Evolutionary conservation across 2,329 filamentous ascomycete species (phyloP), one percentile per base, ranked within the genome.

Genomic region (Ophiostoma australiae): DNA sequence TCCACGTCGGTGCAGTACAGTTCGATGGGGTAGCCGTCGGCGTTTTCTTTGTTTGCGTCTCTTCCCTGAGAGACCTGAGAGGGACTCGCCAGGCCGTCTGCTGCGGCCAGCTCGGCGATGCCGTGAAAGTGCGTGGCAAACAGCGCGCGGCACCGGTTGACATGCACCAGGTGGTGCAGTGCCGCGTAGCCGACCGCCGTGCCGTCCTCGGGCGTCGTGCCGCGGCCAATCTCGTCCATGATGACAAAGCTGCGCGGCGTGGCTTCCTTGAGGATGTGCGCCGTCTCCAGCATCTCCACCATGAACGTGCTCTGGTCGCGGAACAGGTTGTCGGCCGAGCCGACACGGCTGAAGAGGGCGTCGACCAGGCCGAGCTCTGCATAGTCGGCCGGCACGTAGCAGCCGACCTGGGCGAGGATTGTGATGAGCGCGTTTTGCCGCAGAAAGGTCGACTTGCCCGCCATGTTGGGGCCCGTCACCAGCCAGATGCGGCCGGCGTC

Each of bases 261-360:
- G 0, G 95, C 94, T 75, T 91, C 86, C 73, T 90, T 91, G 69
- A 99, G 85, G 70, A 99, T 99, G 35, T 91, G 86, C 1, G 94
- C 94, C 27, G 95, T 97, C 81, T 99, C 95, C 1, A 97, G 86
- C 95, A 99, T 99, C 81, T 99, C 95, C 0, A 98, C 93, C 95
- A 99, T 98, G 80, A 99, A 99, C 0, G 96, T 99, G 70, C 93
- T 97, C 80, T 98, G 94, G 81, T 97, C 91, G 69, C 89, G 88
- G 81, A 91, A 97, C n/a, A 99, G 84, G 78, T 97, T 94, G 79
- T 99, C 96, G 1, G 94, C 95, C 0, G 93, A 96, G 1, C 95
- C 95, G 31, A 96, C 91, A 78, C 95, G 91, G 77, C 91, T 95
- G 82, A 97, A 98, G 70, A 99, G 90, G 76, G 94, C 93, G 80